A percentile compares a stretch with the other conserved stretches of the same genome.
These are phyloP conservation scores for Colletotrichum shisoi DNA, from an alignment of 2,329 filamentous ascomycete genomes.

Conservation along the genomic window DNA sequence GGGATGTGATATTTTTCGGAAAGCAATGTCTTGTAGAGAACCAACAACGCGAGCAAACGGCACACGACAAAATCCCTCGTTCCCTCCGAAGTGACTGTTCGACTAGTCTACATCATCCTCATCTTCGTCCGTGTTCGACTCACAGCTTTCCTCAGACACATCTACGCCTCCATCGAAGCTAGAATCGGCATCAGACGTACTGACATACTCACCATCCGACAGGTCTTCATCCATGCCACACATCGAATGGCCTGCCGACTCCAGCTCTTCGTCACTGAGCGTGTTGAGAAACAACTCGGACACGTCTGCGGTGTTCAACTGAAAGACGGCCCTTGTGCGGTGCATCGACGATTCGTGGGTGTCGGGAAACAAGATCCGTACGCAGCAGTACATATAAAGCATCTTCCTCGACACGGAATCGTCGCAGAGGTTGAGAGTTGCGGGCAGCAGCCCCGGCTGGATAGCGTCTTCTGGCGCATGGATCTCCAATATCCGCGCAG, in stretches of 20 bases:
- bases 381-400: constrained; percentile 9
- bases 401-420: constrained; percentile 9
- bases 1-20: neutral
- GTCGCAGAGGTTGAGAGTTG: neutral
- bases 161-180: neutral
- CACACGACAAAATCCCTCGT: neutral
- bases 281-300: constrained; percentile 2
- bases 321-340: constrained; percentile 1
- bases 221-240: neutral
- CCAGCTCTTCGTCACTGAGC: constrained; percentile 11
- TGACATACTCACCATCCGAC: neutral
- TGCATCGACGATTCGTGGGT: neutral
- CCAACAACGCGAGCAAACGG: neutral
- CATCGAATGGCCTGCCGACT: neutral
- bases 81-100: neutral
- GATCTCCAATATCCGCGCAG: constrained; percentile 1
- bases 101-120: neutral
- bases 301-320: constrained; percentile 3
- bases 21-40: neutral
- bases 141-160: constrained; percentile 1
- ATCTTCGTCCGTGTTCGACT: neutral
- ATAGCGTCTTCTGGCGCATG: constrained; percentile 9
- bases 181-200: neutral
- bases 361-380: constrained; percentile 1
- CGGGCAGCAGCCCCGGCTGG: neutral